Evolutionary conservation across 371 early-diverging fungal species (phyloP), one percentile per base, ranked within the genome.

Genomic region (Mortierella sp.): DNA sequence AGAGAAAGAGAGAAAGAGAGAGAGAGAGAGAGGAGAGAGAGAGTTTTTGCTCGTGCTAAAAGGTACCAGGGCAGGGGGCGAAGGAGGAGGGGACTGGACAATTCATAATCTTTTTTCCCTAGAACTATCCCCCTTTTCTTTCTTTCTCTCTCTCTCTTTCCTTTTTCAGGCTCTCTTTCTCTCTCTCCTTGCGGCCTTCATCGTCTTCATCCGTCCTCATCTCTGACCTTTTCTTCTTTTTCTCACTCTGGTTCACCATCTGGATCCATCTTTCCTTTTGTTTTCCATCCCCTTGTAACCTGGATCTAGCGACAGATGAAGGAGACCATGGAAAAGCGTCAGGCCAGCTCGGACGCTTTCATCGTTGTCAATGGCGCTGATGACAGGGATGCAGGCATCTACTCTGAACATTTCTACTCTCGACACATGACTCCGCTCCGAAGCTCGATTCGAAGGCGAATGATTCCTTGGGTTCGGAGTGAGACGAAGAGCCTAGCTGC

Each of bases 361-460:
- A 70, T 75, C 56, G 61, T 75, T 6, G 70, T 75, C 60, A 75
- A 75, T 61, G 70, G 70, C 9, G 67, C 47, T 21, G 75, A 75
- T 47, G 75, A 75, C 51, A 48, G 75, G 12, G 75, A 75, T 70
- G 75, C 75, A 14, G 75, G 75, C 57, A 75, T 75, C 63, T 75
- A 75, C 67, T 75, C 75, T 12, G 75, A 75, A 63, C 66, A 53
- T 52, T 70, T 75, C 44, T 75, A 75, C 60, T 75, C 75, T 0
- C 66, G 59, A 45, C 26, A 67, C 4, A 75, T 75, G 75, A 67
- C 60, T 46, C 70, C 66, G 7, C 26, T 75, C 15, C 56, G 75
- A 7, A 66, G 64, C 11, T 59, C 63, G 16, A 47, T 75, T 12
- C 75, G 75, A 7, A 70, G 70, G 12, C 28, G 67, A 28, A 60